These are phyloP conservation scores for Hordeum vulgare DNA, from an alignment of 176 grass and related monocot genomes.

Conservation along the genomic window DNA sequence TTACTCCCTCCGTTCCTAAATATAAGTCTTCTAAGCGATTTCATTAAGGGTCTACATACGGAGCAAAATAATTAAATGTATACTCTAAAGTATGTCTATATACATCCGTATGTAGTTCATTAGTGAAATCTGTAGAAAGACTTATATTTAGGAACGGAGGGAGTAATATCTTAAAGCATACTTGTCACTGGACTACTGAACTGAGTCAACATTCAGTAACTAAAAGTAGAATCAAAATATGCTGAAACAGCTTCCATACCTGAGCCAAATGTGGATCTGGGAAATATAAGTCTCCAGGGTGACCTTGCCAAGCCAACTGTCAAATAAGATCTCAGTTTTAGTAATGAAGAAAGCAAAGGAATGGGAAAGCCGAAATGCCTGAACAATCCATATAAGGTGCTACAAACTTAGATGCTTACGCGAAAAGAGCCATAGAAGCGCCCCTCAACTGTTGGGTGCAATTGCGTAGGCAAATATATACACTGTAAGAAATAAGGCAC, in stretches of 20 bases:
- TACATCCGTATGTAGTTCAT: too few relatives aligned
- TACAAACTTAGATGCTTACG: conserved; percentile 48
- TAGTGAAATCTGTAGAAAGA: too few relatives aligned
- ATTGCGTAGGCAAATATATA: conserved; percentile 86
- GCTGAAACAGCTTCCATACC: conserved; percentile 29
- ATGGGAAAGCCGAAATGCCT: not conserved
- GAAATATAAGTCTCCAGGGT: conserved; percentile 97
- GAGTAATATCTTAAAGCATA: not conserved
- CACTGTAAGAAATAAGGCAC: conserved; percentile 44
- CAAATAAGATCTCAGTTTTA: conserved; percentile 11
- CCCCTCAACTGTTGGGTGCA: conserved; percentile 80
- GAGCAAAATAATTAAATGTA: too few relatives aligned
- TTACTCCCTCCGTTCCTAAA: too few relatives aligned
- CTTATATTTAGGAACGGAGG: too few relatives aligned
- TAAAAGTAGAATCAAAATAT: not conserved
- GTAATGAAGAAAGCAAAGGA: not conserved
- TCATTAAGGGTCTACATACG: too few relatives aligned
- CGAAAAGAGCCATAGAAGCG: conserved; percentile 74
- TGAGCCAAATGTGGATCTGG: conserved; percentile 97
- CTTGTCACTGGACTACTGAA: not conserved
- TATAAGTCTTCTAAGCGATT: too few relatives aligned
- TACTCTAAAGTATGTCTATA: too few relatives aligned
- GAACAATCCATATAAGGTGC: not conserved
- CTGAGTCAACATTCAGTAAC: not conserved
- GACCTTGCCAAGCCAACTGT: conserved; percentile 96